phyloP scores from a whole-genome alignment of 2,329 filamentous ascomycete genomes.

The Neospermospora avenae region DNA sequence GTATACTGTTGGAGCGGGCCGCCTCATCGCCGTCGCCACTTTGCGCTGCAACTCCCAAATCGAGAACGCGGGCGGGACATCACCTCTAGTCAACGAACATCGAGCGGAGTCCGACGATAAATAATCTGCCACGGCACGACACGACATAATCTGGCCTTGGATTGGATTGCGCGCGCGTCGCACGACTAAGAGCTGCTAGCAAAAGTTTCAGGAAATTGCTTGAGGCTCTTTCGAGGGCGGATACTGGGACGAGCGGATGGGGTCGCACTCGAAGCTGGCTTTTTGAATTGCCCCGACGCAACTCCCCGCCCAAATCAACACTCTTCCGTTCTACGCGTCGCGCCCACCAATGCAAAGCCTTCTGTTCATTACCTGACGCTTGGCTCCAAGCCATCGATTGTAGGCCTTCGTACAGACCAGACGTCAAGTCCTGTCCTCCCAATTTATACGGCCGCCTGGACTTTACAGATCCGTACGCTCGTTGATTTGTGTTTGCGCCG shows the following conservation, averaged over 20 bases:
- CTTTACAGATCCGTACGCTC: not conserved
- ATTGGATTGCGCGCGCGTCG: not conserved
- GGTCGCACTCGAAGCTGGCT: constrained; percentile 17
- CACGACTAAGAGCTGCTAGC: not conserved
- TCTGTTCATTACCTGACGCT: constrained; percentile 13
- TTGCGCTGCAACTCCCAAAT: too few species aligned
- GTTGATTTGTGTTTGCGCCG: constrained; percentile 13
- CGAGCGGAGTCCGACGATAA: not conserved
- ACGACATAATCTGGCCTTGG: not conserved
- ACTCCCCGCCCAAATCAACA: not conserved
- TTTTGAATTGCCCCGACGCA: constrained; percentile 10
- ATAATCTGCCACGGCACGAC: not conserved
- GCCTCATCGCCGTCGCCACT: too few species aligned
- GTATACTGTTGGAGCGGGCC: too few species aligned
- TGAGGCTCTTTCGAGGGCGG: constrained; percentile 14
- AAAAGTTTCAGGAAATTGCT: not conserved
- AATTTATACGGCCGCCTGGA: constrained; percentile 6
- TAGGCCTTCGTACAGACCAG: constrained; percentile 14
- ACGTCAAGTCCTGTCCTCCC: too few species aligned
- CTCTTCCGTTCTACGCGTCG: constrained; percentile 17
- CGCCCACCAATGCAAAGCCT: constrained; percentile 23
- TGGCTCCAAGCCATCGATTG: constrained; percentile 23
- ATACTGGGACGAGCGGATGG: constrained; percentile 20
- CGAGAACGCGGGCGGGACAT: too few species aligned
- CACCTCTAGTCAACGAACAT: not conserved